phyloP scores from a whole-genome alignment of 2,329 filamentous ascomycete species.

The Taxawa tesnikishii region DNA sequence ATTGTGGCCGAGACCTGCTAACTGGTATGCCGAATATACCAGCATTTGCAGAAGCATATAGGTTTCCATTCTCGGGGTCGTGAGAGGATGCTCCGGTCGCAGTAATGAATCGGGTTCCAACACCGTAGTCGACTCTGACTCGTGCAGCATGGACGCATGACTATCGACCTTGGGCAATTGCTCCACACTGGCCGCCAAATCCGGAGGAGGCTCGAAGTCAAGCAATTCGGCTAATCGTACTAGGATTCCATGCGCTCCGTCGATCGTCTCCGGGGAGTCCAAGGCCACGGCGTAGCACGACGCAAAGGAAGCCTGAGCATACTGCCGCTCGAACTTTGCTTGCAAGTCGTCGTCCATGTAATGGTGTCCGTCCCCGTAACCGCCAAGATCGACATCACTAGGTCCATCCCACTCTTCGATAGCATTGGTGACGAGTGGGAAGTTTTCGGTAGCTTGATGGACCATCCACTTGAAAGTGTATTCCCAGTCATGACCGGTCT shows the following conservation, averaged over 20 bases:
- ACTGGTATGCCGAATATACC: constrained; percentile 36
- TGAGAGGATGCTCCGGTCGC: constrained; percentile 50
- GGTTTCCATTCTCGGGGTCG: constrained; percentile 43
- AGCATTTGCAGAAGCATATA: constrained; percentile 51
- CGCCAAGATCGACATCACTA: constrained; percentile 55
- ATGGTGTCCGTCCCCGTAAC: constrained; percentile 36
- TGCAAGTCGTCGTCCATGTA: constrained; percentile 51
- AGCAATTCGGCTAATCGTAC: constrained; percentile 47
- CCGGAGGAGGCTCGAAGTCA: constrained; percentile 45
- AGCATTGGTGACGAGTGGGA: constrained; percentile 49
- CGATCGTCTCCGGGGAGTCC: constrained; percentile 44
- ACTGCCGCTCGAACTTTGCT: constrained; percentile 48
- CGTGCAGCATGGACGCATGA: constrained; percentile 19
- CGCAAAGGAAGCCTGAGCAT: constrained; percentile 56
- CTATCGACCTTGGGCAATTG: constrained; percentile 29
- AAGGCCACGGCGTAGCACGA: constrained; percentile 56
- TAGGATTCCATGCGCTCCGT: constrained; percentile 48
- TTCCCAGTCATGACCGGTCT: constrained; percentile 53
- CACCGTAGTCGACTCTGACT: constrained; percentile 16
- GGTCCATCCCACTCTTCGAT: constrained; percentile 65
- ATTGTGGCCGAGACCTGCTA: constrained; percentile 27
- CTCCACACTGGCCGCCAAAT: constrained; percentile 28
- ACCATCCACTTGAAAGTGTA: constrained; percentile 56
- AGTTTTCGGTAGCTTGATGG: constrained; percentile 44
- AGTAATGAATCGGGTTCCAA: constrained; percentile 38